Percentiles rank a stretch among this genome's conserved stretches.
Conservation (phyloP, 768 basidiomycete genomes). For the Xerocomellus dryophilus region DNA sequence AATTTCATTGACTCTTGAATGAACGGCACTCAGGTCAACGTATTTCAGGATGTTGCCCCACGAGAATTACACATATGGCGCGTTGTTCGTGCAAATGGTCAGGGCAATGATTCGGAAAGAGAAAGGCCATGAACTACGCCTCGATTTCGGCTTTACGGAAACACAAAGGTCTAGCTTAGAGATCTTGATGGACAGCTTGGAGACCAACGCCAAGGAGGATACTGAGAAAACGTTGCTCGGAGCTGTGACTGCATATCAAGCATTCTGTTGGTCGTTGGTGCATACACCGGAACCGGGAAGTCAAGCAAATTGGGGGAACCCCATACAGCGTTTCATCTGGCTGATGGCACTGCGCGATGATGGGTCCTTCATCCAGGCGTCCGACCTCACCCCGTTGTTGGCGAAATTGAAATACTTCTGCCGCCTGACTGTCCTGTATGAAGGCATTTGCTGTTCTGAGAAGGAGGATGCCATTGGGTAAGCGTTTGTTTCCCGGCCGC, state of each 20-base stretch:
- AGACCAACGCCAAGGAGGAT: neutral
- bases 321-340: neutral
- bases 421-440: neutral
- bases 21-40: neutral
- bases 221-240: neutral
- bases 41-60: neutral
- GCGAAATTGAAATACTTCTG: constrained; percentile 8
- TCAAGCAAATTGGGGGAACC: neutral
- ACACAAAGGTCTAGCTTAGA: neutral
- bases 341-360: neutral
- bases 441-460: neutral
- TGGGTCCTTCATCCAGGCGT: neutral
- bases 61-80: neutral
- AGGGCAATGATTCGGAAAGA: neutral
- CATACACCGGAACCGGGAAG: neutral
- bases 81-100: neutral
- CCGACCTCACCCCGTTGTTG: neutral
- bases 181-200: neutral
- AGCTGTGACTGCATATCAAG: neutral
- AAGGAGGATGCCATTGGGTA: too few relatives aligned
- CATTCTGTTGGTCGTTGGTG: neutral
- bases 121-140: neutral
- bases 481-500: too few relatives aligned
- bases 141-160: neutral
- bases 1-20: neutral